Base-by-base conservation (phyloP, 2,329 filamentous ascomycete species). In the Dothistroma pini region DNA sequence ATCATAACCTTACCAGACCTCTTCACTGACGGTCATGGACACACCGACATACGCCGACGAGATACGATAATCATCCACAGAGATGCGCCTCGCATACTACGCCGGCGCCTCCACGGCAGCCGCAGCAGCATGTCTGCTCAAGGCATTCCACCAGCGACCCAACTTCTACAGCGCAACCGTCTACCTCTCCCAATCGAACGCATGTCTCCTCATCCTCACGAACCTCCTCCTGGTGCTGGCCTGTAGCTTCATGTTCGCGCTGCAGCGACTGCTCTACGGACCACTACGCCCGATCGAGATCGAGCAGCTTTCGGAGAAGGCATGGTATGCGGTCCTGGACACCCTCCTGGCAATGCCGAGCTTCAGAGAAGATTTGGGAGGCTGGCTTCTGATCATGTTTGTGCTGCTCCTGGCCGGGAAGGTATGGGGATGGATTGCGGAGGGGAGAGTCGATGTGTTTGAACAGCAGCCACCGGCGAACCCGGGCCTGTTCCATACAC, bases 131-230 rank as follows among this genome's bases (percentile, higher is more conserved):
- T 92, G 96, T 62, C 83, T 97, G 63, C 78, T 96, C 61, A 95
- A 93, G 74, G 93, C 95, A 64, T 93, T 97, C 77, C 89, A 95
- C 73, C 91, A 97, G 79, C 87, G 95, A 66, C 89, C 95, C 66
- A 99, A 99, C 78, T 99, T 97, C 82, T 99, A 99, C 80, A 96
- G 93, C 58, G 93, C 95, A 68, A 95, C 92, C 79, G 95, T 99
- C 54, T 96, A 97, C 78, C 86, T 99, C 55, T 91, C 93, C 47
- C 93, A 97, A 78, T 97, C 92, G 77, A 97, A 95, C 79, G 88
- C 96, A 70, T 97, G 93, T 74, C 81, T 97, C 57, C 90, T 97
- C 85, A 93, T 96, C 65, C 82, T 99, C 70, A 90, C 93, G 72
- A 99, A 99, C 75, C 84, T 97, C 68, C 86, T 91, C 61, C 86